A percentile compares a stretch with the other conserved stretches of the same genome.
These are phyloP conservation scores for Phragmites australis DNA, from an alignment of 176 grass and related monocot species.

Conservation along the genomic window DNA sequence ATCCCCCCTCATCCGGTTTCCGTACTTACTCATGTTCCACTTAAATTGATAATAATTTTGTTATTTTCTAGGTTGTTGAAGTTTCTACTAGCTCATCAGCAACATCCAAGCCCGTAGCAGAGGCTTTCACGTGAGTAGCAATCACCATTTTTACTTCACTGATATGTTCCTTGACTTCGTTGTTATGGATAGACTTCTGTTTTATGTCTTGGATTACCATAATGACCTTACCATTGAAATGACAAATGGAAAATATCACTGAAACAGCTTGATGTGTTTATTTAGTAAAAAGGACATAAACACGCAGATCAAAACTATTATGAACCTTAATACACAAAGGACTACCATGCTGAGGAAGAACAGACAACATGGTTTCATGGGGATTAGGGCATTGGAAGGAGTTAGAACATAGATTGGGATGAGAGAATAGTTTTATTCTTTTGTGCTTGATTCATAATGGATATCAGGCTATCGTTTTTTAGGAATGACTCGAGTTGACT, in stretches of 20 bases:
- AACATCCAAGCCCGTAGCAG: conserved; percentile 59
- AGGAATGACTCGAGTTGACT: neutral
- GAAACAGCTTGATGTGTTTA: neutral
- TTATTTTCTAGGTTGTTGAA: conserved; percentile 76
- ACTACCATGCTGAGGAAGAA: neutral
- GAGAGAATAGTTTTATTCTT: neutral
- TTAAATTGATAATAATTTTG: conserved; percentile 19
- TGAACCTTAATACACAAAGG: neutral
- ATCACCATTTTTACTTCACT: neutral
- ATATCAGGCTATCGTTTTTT: neutral
- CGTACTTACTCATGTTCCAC: conserved; percentile 16
- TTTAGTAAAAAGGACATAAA: neutral
- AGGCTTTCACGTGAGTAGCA: conserved; percentile 62
- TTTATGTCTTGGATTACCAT: neutral
- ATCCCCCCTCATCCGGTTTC: neutral
- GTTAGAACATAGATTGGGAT: neutral
- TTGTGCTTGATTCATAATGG: neutral
- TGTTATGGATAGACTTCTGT: neutral
- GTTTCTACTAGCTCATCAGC: conserved; percentile 71
- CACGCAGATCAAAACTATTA: neutral
- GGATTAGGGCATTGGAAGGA: neutral
- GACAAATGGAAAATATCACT: neutral
- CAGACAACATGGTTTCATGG: neutral
- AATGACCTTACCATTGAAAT: neutral
- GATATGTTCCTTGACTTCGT: neutral